Conservation (phyloP, 352 stramenopile species). For the Blastocystis sp. region DNA sequence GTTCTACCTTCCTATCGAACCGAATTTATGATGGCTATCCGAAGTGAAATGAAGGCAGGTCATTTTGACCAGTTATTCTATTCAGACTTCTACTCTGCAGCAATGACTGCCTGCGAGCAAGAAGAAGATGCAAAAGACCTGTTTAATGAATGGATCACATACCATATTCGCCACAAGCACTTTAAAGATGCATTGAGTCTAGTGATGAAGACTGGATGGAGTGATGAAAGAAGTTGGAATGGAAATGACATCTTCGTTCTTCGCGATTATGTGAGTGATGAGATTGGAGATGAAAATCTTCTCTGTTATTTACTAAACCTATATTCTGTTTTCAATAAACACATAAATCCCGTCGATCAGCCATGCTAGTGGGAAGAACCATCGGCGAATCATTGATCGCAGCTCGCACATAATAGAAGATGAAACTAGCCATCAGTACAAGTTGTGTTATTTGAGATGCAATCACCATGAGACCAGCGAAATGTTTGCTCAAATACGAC, state of each 20-base stretch:
- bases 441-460: constrained; percentile 96
- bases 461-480: constrained; percentile 31
- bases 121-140: neutral
- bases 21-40: neutral
- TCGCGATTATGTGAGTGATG: neutral
- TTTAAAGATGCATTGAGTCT: neutral
- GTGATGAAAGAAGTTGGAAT: neutral
- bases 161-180: neutral
- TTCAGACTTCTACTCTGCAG: neutral
- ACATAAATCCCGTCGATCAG: constrained; percentile 20
- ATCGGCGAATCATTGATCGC: constrained; percentile 30
- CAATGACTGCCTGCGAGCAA: neutral
- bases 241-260: neutral
- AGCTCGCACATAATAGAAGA: constrained; percentile 67
- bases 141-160: neutral
- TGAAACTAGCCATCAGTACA: constrained; percentile 95
- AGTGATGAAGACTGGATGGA: neutral
- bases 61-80: neutral
- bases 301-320: neutral
- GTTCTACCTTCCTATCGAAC: neutral
- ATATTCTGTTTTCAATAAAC: constrained; percentile 35
- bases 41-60: neutral
- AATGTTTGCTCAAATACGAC: constrained; percentile 33
- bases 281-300: neutral
- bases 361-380: constrained; percentile 38